Base-by-base conservation (phyloP, 1,284 basidiomycete genomes). In the Naganishia sp. region DNA sequence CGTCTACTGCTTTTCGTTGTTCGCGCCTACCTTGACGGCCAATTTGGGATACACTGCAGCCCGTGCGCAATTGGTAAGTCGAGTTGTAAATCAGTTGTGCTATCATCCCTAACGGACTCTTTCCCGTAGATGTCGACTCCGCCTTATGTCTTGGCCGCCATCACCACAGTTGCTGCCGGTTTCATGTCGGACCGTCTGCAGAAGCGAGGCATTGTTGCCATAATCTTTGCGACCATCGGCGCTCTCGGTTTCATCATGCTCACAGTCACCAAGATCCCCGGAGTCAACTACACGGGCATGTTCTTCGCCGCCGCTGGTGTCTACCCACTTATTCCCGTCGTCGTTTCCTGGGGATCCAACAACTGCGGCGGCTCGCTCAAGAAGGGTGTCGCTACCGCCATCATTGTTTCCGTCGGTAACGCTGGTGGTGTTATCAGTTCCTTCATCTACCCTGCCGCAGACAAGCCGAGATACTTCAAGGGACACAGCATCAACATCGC, bases 11-110 rank as follows among this genome's bases (percentile, higher is more conserved):
- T 83, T 87, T 70, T 82, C 86, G 42, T 80, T 87, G 54, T 87
- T 87, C 59, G 75, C 75, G 39, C 75, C 77, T 49, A 80, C 76
- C 10, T 70, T 78, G 46, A 67, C 70, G 6, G 70, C 68, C 64
- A 75, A 73, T 52, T 70, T 76, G 46, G 87, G 88, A 6, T 90
- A 83, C 78, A 79, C 79, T 11, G 88, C 88, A 7, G 88, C 88
- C 0, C 82, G 82, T 2, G 88, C 89, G n/a, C 90, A 90, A 76
- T 81, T 90, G 31, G 77, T 90, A 63, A 86, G 86, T 6, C 33
- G 11, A 60, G 13, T 2, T 45, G 23, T 3, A 28, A 2, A 6
- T 13, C 23, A 45, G 23, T 13, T 2, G 1, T 18, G 13, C 23
- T 9, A 15, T 13, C n/a, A 21, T 18, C 31, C 28, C 15, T 2